These are phyloP conservation scores for Cladorrhinum sp. DNA, from an alignment of 2,329 filamentous ascomycete species.

Conservation along the genomic window DNA sequence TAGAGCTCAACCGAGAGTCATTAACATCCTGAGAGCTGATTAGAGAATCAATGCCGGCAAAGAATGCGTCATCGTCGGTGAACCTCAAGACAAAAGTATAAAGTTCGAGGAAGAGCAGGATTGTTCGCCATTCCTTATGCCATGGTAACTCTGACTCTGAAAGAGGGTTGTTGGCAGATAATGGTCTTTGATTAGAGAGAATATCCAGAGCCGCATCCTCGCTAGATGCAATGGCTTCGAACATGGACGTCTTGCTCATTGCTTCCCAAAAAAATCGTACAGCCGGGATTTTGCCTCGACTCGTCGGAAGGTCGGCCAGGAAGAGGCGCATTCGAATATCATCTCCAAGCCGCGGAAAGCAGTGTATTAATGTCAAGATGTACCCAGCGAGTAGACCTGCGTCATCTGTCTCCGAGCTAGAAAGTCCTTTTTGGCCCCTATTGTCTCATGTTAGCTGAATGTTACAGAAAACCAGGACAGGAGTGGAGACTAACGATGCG, in stretches of 20 bases:
- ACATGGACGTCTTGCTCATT: slow-evolving; percentile 44
- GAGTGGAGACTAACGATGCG: slow-evolving; percentile 20
- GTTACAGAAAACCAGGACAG: too few species aligned
- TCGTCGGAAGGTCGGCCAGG: slow-evolving; percentile 61
- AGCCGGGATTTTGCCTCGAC: slow-evolving; percentile 52
- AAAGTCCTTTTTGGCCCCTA: slow-evolving; percentile 23
- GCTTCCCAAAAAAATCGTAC: slow-evolving; percentile 83
- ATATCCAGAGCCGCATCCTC: slow-evolving; percentile 31
- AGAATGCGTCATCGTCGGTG: slow-evolving; percentile 96
- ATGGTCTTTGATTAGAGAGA: slow-evolving; percentile 23
- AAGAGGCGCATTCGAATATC: slow-evolving; percentile 95
- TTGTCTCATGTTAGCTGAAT: too few species aligned
- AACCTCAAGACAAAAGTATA: slow-evolving; percentile 91
- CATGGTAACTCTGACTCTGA: slow-evolving; percentile 32
- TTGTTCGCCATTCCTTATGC: slow-evolving; percentile 78
- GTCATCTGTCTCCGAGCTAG: slow-evolving; percentile 46
- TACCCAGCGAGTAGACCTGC: slow-evolving; percentile 80
- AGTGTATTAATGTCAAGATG: slow-evolving; percentile 77
- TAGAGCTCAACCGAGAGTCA: slow-evolving; percentile 50
- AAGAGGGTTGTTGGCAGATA: slow-evolving; percentile 12
- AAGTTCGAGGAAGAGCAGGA: slow-evolving; percentile 87
- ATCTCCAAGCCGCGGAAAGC: slow-evolving; percentile 77
- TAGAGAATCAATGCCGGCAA: slow-evolving; percentile 53
- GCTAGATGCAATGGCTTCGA: slow-evolving; percentile 34
- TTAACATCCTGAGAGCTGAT: slow-evolving; percentile 30